Conservation (phyloP, 805 yeast genomes). For the Metschnikowia cerradonensis region DNA sequence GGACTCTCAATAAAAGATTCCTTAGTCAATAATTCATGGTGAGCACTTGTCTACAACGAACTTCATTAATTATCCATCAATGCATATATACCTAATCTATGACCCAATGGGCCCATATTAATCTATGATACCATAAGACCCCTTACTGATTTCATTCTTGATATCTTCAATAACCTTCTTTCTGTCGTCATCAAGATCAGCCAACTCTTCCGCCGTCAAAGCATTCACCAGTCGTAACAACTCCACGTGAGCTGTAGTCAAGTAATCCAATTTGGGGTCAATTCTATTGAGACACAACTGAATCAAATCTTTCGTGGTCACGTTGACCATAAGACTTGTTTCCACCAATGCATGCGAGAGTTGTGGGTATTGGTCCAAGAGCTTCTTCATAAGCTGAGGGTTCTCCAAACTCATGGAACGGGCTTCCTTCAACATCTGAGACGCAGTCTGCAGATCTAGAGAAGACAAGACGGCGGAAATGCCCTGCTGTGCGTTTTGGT, state of each 20-base stretch:
- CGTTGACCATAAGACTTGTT: constrained; percentile 40
- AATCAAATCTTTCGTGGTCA: constrained; percentile 33
- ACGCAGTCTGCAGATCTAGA: constrained; percentile 45
- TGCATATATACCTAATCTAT: constrained; percentile 10
- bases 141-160: constrained; percentile 20
- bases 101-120: not conserved
- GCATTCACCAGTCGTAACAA: constrained; percentile 27
- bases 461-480: constrained; percentile 40
- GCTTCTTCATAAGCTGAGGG: constrained; percentile 53
- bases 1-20: too few species aligned
- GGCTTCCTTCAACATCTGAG: constrained; percentile 42
- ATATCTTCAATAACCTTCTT: constrained; percentile 15
- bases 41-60: too few species aligned
- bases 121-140: constrained; percentile 21
- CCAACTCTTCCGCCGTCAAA: constrained; percentile 29
- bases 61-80: not conserved
- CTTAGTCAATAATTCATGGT: too few species aligned
- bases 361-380: constrained; percentile 74
- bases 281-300: constrained; percentile 34
- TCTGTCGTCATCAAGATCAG: constrained; percentile 23
- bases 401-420: constrained; percentile 31
- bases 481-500: constrained; percentile 37
- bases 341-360: constrained; percentile 80
- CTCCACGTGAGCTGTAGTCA: constrained; percentile 32
- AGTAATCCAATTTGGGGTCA: constrained; percentile 26